Evolutionary conservation across 2,329 filamentous ascomycete species (phyloP), one percentile per base, ranked within the genome.

Genomic region (Dendryphion nanum): DNA sequence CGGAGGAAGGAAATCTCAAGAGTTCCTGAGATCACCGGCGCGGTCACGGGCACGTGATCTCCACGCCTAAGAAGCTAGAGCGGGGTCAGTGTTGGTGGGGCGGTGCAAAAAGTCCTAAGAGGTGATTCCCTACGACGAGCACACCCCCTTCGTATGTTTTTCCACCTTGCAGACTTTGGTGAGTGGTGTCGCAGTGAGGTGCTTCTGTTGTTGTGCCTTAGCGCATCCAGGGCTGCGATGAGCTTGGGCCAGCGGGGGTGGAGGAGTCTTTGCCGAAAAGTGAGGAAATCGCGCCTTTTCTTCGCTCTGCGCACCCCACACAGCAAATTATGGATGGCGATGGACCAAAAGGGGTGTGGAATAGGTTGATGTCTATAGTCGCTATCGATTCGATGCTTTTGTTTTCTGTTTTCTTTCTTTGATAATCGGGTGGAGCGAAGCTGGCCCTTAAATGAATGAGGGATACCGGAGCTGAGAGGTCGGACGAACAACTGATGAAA

Each of bases 211-310:
- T 23, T 23, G 4, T 15, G 35, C 26, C 18, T 28, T 30, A 37
- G 33, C 15, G 26, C 26, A n/a, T n/a, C n/a, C n/a, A n/a, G n/a
- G n/a, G 28, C 30, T 37, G 35, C 8, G 18, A 32, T 20, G 35
- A 35, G 21, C 20, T 34, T 20, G 20, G 16, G 20, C 32, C 17
- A 20, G 32, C 30, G 37, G 32, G 29, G 29, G 32, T 17, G 34
- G 21, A 36, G 30, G 19, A 18, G 30, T 14, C 8, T 30, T 18
- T 31, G 17, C 35, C 35, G 35, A 37, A 31, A 20, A 19, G n/a
- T 16, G 28, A 30, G 28, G 6, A 30, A 6, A 7, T 16, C 6
- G n/a, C 28, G 6, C 28, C 28, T n/a, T n/a, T n/a, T n/a, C n/a
- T n/a, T n/a, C n/a, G n/a, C n/a, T n/a, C n/a, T n/a, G n/a, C n/a